Conservation (phyloP, 2,329 filamentous ascomycete genomes). For the Colletotrichum musae region DNA sequence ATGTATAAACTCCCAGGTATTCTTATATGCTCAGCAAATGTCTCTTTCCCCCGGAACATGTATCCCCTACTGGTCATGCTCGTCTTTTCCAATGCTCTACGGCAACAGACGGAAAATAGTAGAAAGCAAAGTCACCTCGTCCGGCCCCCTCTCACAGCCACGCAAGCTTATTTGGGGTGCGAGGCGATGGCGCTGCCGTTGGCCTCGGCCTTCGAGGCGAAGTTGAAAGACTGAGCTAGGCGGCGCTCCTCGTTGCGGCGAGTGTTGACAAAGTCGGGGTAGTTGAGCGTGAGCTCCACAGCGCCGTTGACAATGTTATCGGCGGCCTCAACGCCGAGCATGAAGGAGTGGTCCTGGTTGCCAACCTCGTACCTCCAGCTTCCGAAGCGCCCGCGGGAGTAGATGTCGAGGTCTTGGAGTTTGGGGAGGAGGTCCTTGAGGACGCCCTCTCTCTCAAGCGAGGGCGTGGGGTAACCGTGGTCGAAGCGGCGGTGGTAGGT, state of each 20-base stretch:
- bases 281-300: slow-evolving; percentile 94
- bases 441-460: slow-evolving; percentile 94
- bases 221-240: slow-evolving; percentile 65
- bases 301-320: slow-evolving; percentile 92
- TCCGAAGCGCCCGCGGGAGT: slow-evolving; percentile 95
- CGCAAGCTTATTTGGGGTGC: slow-evolving; percentile 49
- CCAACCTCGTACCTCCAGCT: slow-evolving; percentile 97
- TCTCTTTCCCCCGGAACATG: slow-evolving; percentile 5
- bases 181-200: slow-evolving; percentile 52
- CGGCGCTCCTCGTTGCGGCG: slow-evolving; percentile 78
- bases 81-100: slow-evolving; percentile 31
- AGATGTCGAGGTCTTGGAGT: slow-evolving; percentile 92
- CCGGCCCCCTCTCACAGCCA: not conserved
- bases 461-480: slow-evolving; percentile 97
- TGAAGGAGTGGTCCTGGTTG: slow-evolving; percentile 98
- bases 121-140: not conserved
- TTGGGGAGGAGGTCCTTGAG: slow-evolving; percentile 93
- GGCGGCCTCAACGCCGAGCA: slow-evolving; percentile 94
- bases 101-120: slow-evolving; percentile 18
- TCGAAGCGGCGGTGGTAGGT: slow-evolving; percentile 99
- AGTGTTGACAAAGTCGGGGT: slow-evolving; percentile 94
- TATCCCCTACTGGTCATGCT: slow-evolving; percentile 25
- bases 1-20: slow-evolving; percentile 40
- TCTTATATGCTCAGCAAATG: slow-evolving; percentile 37
- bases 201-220: slow-evolving; percentile 46